phyloP scores from a whole-genome alignment of 2,329 filamentous ascomycete genomes.

The Colletotrichum noveboracense region DNA sequence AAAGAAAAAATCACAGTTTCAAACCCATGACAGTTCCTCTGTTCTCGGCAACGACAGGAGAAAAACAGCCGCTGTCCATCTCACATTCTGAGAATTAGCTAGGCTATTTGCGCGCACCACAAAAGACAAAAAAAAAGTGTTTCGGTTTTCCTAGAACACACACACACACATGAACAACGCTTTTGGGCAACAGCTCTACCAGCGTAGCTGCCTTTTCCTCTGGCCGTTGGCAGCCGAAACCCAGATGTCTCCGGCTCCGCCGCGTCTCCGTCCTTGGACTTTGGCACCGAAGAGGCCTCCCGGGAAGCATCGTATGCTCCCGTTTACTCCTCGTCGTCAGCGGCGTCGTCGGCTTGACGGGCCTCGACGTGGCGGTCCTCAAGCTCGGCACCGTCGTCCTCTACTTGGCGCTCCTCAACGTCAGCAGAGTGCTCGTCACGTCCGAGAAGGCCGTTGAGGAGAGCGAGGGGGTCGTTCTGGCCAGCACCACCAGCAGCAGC shows the following conservation, averaged over 20 bases:
- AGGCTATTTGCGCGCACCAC: neutral
- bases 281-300: neutral
- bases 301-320: neutral
- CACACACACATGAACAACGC: neutral
- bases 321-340: neutral
- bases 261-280: neutral
- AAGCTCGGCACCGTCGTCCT: neutral
- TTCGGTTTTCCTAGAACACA: neutral
- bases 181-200: constrained; percentile 7
- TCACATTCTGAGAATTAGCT: neutral
- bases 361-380: neutral
- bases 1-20: neutral
- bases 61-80: neutral
- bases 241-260: neutral
- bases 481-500: neutral
- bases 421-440: constrained; percentile 4
- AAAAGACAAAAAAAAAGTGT: neutral
- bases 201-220: constrained; percentile 3
- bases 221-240: neutral
- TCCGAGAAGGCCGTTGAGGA: neutral
- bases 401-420: neutral
- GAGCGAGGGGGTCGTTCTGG: neutral
- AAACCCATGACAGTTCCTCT: neutral
- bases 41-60: neutral
- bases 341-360: neutral